phyloP scores from a whole-genome alignment of 2,329 filamentous ascomycete genomes.

The Didymella keratinophila region DNA sequence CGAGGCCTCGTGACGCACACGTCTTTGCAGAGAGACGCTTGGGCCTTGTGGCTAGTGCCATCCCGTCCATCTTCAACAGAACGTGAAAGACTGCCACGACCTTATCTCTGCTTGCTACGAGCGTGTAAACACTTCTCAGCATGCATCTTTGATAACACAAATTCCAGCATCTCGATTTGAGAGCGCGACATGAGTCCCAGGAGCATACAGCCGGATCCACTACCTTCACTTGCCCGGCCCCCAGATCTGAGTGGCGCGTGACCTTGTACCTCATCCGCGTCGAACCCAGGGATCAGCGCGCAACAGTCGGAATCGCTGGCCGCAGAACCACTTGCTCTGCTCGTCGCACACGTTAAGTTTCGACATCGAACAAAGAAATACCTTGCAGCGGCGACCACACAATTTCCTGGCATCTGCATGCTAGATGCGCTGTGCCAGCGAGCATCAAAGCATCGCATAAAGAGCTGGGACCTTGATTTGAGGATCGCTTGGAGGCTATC shows the following conservation, averaged over 20 bases:
- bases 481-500: background rate
- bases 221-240: constrained; percentile 12
- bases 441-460: constrained; percentile 21
- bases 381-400: constrained; percentile 10
- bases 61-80: constrained; percentile 14
- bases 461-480: constrained; percentile 16
- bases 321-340: background rate
- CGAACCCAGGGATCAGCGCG: constrained; percentile 6
- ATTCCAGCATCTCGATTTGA: background rate
- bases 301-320: background rate
- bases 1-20: constrained; percentile 33
- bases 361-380: background rate
- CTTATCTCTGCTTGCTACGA: constrained; percentile 29
- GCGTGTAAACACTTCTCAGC: background rate
- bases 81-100: background rate
- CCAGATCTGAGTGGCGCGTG: constrained; percentile 30
- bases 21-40: constrained; percentile 16
- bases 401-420: constrained; percentile 15
- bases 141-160: background rate
- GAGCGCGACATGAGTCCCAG: background rate
- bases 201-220: background rate
- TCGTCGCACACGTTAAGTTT: background rate
- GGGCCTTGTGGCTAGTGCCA: constrained; percentile 21
- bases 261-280: constrained; percentile 23
- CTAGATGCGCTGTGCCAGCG: constrained; percentile 23